Base-by-base conservation (phyloP, 257 asterid species). In the Lithospermum erythrorhizon region DNA sequence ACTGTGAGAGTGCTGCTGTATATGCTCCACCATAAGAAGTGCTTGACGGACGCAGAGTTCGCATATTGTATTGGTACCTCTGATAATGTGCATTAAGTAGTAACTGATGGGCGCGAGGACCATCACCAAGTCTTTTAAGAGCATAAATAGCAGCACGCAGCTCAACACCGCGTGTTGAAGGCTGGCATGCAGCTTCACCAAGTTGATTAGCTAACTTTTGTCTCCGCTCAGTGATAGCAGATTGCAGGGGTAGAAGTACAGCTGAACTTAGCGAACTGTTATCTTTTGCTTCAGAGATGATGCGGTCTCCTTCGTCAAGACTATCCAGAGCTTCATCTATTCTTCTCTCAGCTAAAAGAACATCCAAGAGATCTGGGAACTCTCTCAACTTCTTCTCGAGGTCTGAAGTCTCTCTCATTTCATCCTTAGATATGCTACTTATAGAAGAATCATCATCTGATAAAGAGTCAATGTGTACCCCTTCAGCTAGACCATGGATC, bases 1-100 rank as follows among this genome's bases (percentile, higher is more conserved):
- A 84, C 80, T 89, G 98, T 21, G 98, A 89, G 54, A 93, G 88
- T 62, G 97, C 95, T 55, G 97, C 97, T 24, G 98, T 93, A 61
- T 93, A 93, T 59, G 97, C 97, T 74, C 98, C 95, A 45, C 97
- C 98, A 73, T 89, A 86, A 63, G 98, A 88, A 52, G 97, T 84
- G 78, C 87, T 93, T 29, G 98, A 93, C 65, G 97, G 95, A 59
- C 91, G 96, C 23, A 93, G 90, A 73, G 88, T 81, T 72, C 84
- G 96, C 96, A 86, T 82, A 81, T 81, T 93, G 87, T 82, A 83
- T 65, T 84, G 98, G 78, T 84, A 89, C 76, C 94, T 81, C 86
- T 89, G 94, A 62, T 75, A 89, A 76, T 93, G 98, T 22, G 98
- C 98, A 76, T 76, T 81, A 35, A 89, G 95, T 45, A 93, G 94